Evolutionary conservation across 768 basidiomycete genomes (phyloP), one percentile per base, ranked within the genome.

Genomic region (Lactifluus pinguis): DNA sequence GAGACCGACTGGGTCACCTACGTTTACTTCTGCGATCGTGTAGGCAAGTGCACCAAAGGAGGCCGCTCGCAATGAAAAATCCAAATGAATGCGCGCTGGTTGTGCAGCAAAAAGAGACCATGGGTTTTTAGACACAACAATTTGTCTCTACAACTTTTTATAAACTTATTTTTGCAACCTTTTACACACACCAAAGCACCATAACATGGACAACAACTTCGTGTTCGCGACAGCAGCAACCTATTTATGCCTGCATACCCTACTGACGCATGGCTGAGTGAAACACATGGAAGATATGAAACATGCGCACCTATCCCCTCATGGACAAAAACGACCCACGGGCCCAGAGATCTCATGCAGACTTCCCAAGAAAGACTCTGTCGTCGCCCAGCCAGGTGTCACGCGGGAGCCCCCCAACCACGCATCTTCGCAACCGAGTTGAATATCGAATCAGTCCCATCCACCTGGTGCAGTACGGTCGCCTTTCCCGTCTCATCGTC

Each of bases 401-500:
- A 57, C 7, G 49, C 21, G 7, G 36, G 30, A 3, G 44, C n/a
- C 61, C 61, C n/a, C 61, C 61, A 62, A 13, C 61, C 55, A 13
- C 61, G 61, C 57, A 58, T 62, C 56, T 21, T 57, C 34, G 56
- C 56, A n/a, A 53, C 39, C 3, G 52, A 19, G 25, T 13, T 32
- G 36, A 62, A 62, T 52, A 62, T 62, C 39, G 39, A 53, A 39
- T 62, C 61, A 15, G 41, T 38, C 36, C 56, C 41, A 34, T 62
- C 56, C 32, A 42, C 56, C 8, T 58, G 56, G 1, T 25, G 25
- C 25, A 53, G 41, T 5, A 48, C 4, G 15, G 15, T 54, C 52
- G 61, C 47, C 13, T 49, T 62, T 14, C 61, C 61, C 7, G 52
- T 44, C 21, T 62, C 61, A 1, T 87, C 82, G 48, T 83, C 82